Conservation (phyloP, 768 basidiomycete genomes). For the Harrya chromipes region DNA sequence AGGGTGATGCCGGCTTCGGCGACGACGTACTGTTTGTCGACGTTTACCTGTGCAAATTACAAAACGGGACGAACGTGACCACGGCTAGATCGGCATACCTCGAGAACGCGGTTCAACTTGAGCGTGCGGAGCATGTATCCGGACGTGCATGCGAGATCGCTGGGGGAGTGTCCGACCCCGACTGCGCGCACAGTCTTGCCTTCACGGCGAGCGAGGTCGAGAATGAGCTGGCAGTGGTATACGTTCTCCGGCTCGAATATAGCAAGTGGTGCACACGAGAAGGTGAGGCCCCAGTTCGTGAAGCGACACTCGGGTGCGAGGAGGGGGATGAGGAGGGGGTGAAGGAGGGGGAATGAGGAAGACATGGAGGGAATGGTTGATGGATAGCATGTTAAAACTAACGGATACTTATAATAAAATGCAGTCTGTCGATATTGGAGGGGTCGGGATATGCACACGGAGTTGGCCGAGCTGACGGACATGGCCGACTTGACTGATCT, state of each 20-base stretch:
- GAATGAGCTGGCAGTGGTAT: conserved; percentile 65
- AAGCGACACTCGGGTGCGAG: conserved; percentile 46
- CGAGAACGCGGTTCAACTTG: conserved; percentile 65
- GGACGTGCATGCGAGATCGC: conserved; percentile 87
- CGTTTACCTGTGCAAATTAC: conserved; percentile 53
- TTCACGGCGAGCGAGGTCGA: conserved; percentile 79
- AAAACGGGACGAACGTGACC: conserved; percentile 12
- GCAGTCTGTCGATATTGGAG: conserved; percentile 7
- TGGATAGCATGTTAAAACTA: too few species aligned
- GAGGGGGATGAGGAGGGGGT: conserved; percentile 34
- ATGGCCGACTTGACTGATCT: conserved; percentile 2
- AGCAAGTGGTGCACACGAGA: conserved; percentile 60
- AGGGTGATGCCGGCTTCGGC: conserved; percentile 81
- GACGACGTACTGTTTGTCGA: conserved; percentile 60
- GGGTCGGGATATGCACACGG: conserved; percentile 26
- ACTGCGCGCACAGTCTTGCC: conserved; percentile 71
- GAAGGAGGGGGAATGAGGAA: conserved; percentile 41
- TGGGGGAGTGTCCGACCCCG: conserved; percentile 91
- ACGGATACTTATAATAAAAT: too few species aligned
- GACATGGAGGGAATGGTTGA: conserved; percentile 25
- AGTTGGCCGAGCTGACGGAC: conserved; percentile 3
- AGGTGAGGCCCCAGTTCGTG: conserved; percentile 87
- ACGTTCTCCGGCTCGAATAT: conserved; percentile 75
- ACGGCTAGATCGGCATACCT: conserved; percentile 52
- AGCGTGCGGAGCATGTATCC: conserved; percentile 84